A percentile compares a stretch with the other conserved stretches of the same genome.
These are phyloP conservation scores for Scutellaria barbata DNA, from an alignment of 257 asterid species.

Conservation along the genomic window DNA sequence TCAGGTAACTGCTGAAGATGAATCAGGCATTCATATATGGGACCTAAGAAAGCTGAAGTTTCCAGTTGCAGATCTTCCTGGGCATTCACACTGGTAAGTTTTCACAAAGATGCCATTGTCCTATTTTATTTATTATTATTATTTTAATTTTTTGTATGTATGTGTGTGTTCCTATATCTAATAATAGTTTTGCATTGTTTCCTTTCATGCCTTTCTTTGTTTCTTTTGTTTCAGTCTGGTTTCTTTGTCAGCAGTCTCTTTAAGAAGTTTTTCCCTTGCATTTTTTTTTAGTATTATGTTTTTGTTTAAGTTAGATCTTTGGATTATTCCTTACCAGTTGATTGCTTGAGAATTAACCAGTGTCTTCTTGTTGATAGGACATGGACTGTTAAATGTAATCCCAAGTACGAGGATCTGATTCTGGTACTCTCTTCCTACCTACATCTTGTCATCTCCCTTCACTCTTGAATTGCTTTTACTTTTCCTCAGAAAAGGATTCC, in stretches of 20 bases:
- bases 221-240: slow-evolving; percentile 6
- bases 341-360: slow-evolving; percentile 23
- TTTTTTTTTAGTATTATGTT: neutral
- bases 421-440: slow-evolving; percentile 65
- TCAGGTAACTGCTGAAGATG: slow-evolving; percentile 98
- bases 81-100: slow-evolving; percentile 95
- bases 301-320: neutral
- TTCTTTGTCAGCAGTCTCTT: slow-evolving; percentile 28
- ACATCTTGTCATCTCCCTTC: slow-evolving; percentile 31
- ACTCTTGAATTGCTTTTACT: slow-evolving; percentile 21
- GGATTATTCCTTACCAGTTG: slow-evolving; percentile 15
- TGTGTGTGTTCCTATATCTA: neutral
- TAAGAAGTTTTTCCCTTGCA: slow-evolving; percentile 6
- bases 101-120: slow-evolving; percentile 17
- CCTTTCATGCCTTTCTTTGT: neutral
- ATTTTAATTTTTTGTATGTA: no score
- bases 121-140: slow-evolving; percentile 20
- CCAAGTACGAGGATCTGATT: slow-evolving; percentile 82
- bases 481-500: slow-evolving; percentile 15
- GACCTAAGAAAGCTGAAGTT: slow-evolving; percentile 78
- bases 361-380: slow-evolving; percentile 70
- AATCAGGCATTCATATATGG: slow-evolving; percentile 92
- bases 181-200: neutral
- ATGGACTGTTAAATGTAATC: slow-evolving; percentile 94
- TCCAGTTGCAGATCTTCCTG: slow-evolving; percentile 90